Conservation (phyloP, 352 stramenopile species). For the Hyaloperonospora arabidopsidis region DNA sequence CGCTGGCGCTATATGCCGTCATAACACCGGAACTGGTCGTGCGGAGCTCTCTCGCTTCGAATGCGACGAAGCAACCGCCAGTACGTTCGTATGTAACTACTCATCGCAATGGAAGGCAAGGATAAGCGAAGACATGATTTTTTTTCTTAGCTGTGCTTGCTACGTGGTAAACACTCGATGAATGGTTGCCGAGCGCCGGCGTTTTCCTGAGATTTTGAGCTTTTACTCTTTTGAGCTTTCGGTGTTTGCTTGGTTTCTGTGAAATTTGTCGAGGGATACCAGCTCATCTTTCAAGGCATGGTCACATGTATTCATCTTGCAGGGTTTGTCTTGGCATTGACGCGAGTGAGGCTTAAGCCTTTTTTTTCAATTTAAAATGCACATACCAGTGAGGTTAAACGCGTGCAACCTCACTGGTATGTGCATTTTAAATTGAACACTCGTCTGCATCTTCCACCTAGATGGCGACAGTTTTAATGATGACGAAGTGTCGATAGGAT, state of each 20-base stretch:
- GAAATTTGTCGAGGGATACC: slow-evolving; percentile 34
- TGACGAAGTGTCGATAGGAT: too few species aligned
- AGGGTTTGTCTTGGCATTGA: too few species aligned
- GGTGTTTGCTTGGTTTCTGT: slow-evolving; percentile 2
- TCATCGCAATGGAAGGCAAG: slow-evolving; percentile 7
- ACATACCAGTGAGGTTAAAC: too few species aligned
- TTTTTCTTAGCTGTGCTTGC: slow-evolving; percentile 11
- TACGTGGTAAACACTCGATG: slow-evolving; percentile 70
- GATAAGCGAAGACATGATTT: slow-evolving; percentile 3
- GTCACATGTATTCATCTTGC: slow-evolving; percentile 68
- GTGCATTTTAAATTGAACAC: too few species aligned
- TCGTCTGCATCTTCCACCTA: too few species aligned
- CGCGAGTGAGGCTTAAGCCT: too few species aligned
- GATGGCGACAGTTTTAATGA: too few species aligned
- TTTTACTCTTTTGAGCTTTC: slow-evolving; percentile 10
- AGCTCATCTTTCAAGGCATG: slow-evolving; percentile 48
- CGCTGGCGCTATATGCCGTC: slow-evolving; percentile 65
- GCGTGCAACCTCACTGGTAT: too few species aligned
- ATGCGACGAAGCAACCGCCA: slow-evolving; percentile 10
- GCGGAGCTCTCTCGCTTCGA: slow-evolving; percentile 2
- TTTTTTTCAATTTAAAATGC: too few species aligned
- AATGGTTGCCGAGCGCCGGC: slow-evolving; percentile 33
- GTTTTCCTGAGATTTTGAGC: slow-evolving; percentile 32
- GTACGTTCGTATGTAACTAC: slow-evolving; percentile 17
- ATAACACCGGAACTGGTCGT: slow-evolving; percentile 12